Evolutionary conservation across 83 land plant species (phyloP), one percentile per base, ranked within the genome.

Genomic region (Larix sibirica): DNA sequence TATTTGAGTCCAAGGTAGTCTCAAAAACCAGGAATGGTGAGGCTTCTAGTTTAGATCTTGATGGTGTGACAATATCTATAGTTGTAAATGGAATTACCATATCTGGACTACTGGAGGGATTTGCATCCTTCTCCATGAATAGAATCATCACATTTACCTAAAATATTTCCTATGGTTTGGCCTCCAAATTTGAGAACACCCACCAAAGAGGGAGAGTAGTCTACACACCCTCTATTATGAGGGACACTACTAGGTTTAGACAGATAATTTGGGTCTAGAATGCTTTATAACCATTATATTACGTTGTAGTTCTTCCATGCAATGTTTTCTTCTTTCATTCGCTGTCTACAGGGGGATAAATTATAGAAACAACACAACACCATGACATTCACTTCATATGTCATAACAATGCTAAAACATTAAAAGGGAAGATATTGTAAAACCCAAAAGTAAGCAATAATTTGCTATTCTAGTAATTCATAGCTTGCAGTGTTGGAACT

Each of bases 291-390:
- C 86, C 2, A 95, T 93, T 28, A 95, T 80, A 82, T 93, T 95
- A 77, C 98, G 94, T 56, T 94, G 90, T 33, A 95, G 87, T 62
- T 90, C 91, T 70, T 93, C 93, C 90, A 92, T 80, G 86, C 96
- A 95, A 56, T 62, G 24, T 77, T 92, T 79, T 80, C 93, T 73
- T 95, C 98, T 38, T 85, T 85, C 82, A 89, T 92, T 83, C 93
- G 80, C 18, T 86, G 81, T 79, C 96, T 95, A n/a, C n/a, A n/a
- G n/a, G n/a, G n/a, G n/a, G n/a, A n/a, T 81, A 33, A 28, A 54
- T n/a, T 1, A 4, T 58, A 47, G 38, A 42, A n/a, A n/a, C 78
- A 47, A 13, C 10, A 17, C 17, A 47, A 13, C 26, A 17, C 17
- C 38, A 21, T 44, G 28, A 61, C 61, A 24, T 1, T 18, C 9